Base-by-base conservation (phyloP, 805 yeast species). In the Schwanniomyces polymorphus region DNA sequence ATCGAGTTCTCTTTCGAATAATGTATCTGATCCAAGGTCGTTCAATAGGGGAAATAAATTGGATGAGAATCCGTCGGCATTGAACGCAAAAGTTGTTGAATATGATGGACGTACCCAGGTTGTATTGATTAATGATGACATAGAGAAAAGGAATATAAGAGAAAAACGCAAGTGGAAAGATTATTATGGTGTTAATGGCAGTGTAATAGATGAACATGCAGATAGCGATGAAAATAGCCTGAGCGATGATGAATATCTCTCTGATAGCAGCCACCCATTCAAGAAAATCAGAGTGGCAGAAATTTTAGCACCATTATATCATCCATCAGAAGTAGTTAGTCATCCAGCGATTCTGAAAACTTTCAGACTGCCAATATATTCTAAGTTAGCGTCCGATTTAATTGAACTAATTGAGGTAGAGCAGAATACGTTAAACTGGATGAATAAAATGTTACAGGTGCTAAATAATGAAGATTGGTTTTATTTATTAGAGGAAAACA, bases 391-490 rank as follows among this genome's bases (percentile, higher is more conserved):
- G 0, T 68, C 71, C 14, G 89, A 90, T 50, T 81, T 94, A 14
- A 81, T 91, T 23, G 86, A 86, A 44, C 70, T 85, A 50, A 86
- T 94, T 42, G 91, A 88, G 60, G 78, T 80, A 37, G 99, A 94
- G 60, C 96, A 90, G 57, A 75, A 78, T 25, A 84, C 84, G 29
- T 86, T 88, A n/a, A 82, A 84, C 48, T 80, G 84, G 58, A 71
- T 91, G 44, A 80, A 86, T 38, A 82, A 81, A 57, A 73, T 92
- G 39, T 76, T 94, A 66, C 88, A 85, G 51, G 84, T 87, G 1
- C 82, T 92, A 55, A 73, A 92, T 42, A 97, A 97, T 4, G 98
- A 92, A 60, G 92, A 89, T 61, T 87, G 95, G 53, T 74, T 74
- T 38, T 82, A 82, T 46, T 66, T 86, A 34, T 70, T 82, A 17